A percentile compares a stretch with the other conserved stretches of the same genome.
phyloP scores from a whole-genome alignment of 2,329 filamentous ascomycete species.

The Fusarium sp. region DNA sequence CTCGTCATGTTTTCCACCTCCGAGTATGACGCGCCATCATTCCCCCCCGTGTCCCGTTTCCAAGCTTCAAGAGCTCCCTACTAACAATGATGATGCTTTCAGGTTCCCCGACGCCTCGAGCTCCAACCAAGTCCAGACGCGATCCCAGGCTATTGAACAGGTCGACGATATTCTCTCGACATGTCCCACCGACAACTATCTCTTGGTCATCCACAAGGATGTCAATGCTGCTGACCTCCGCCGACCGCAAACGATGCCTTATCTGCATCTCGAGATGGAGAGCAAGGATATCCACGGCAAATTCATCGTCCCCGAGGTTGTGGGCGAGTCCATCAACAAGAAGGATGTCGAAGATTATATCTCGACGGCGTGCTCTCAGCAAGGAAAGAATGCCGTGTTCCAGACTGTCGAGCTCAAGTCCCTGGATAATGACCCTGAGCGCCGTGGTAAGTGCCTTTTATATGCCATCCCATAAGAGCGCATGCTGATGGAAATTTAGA shows the following conservation, averaged over 20 bases:
- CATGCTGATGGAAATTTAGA: slow-evolving; percentile 24
- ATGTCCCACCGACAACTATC: slow-evolving; percentile 81
- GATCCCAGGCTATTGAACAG: slow-evolving; percentile 55
- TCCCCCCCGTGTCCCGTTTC: slow-evolving; percentile 7
- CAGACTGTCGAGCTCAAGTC: slow-evolving; percentile 56
- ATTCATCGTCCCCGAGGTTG: slow-evolving; percentile 68
- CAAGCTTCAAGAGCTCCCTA: slow-evolving; percentile 38
- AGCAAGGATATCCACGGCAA: slow-evolving; percentile 51
- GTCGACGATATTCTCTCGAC: slow-evolving; percentile 66
- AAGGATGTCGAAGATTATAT: slow-evolving; percentile 59
- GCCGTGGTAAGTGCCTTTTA: slow-evolving; percentile 56
- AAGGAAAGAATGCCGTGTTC: slow-evolving; percentile 56
- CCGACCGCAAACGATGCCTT: slow-evolving; percentile 62
- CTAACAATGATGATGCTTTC: slow-evolving; percentile 31
- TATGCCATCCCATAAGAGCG: background rate
- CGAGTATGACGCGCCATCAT: slow-evolving; percentile 67
- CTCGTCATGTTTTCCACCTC: slow-evolving; percentile 90
- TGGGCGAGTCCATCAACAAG: slow-evolving; percentile 59
- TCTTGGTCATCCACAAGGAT: slow-evolving; percentile 82
- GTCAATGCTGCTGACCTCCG: slow-evolving; percentile 77
- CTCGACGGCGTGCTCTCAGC: slow-evolving; percentile 57
- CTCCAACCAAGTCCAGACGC: slow-evolving; percentile 62
- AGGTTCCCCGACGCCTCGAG: slow-evolving; percentile 52
- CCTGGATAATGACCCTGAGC: slow-evolving; percentile 57
- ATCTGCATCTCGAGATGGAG: slow-evolving; percentile 59